A percentile compares a stretch with the other conserved stretches of the same genome.
These are phyloP conservation scores for Cyberlindnera samutprakarnensis DNA, from an alignment of 805 yeast genomes.

Conservation along the genomic window DNA sequence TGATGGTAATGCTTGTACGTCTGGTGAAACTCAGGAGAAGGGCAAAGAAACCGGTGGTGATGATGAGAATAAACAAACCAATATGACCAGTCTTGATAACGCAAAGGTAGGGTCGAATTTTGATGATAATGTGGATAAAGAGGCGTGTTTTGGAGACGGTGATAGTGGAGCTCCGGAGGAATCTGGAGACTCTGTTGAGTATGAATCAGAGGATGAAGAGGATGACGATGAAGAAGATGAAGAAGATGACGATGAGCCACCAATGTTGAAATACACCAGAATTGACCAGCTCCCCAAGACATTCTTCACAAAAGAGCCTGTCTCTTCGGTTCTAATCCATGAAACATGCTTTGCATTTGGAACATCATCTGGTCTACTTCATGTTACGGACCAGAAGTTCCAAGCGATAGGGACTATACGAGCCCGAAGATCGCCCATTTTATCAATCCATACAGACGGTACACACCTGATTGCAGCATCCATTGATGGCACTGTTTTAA, in stretches of 20 bases:
- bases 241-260: conserved; percentile 54
- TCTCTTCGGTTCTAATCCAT: conserved; percentile 60
- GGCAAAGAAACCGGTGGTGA: too few relatives aligned
- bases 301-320: conserved; percentile 68
- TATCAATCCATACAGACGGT: conserved; percentile 65
- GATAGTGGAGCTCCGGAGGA: not conserved
- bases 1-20: too few relatives aligned
- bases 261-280: conserved; percentile 68
- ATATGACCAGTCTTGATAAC: too few relatives aligned
- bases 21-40: too few relatives aligned
- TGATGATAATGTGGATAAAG: too few relatives aligned
- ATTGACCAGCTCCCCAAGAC: conserved; percentile 58
- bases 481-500: conserved; percentile 87
- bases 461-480: conserved; percentile 77
- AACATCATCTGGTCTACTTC: conserved; percentile 81
- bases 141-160: not conserved
- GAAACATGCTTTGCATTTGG: conserved; percentile 69
- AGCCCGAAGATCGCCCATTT: conserved; percentile 79
- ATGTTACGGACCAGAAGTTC: conserved; percentile 55
- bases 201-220: not conserved
- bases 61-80: too few relatives aligned
- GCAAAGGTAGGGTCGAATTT: too few relatives aligned
- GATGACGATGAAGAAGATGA: conserved; percentile 8
- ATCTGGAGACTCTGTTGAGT: conserved; percentile 2
- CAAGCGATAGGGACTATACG: conserved; percentile 62